Conservation (phyloP, 768 basidiomycete genomes). For the Stropharia rugosoannulata region DNA sequence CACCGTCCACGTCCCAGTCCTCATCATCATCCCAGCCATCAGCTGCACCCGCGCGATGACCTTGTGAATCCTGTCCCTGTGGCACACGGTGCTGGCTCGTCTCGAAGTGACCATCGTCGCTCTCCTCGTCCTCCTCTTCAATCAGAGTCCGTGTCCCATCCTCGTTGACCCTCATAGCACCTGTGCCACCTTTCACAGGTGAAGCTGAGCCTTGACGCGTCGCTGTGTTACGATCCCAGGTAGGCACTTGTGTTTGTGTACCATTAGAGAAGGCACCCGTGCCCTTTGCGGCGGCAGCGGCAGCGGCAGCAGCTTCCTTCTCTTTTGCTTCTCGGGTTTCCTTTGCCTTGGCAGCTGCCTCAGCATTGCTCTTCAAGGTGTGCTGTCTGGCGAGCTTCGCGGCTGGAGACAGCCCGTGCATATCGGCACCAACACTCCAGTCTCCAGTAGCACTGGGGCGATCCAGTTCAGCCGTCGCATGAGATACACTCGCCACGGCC, state of each 20-base stretch:
- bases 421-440: slow-evolving; percentile 55
- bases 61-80: slow-evolving; percentile 7
- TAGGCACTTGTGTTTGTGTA: slow-evolving; percentile 44
- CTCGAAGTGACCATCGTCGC: slow-evolving; percentile 50
- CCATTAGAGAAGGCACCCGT: slow-evolving; percentile 17
- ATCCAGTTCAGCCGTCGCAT: slow-evolving; percentile 84
- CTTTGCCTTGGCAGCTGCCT: slow-evolving; percentile 67
- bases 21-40: slow-evolving; percentile 83
- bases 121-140: slow-evolving; percentile 71
- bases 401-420: slow-evolving; percentile 85
- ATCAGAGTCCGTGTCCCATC: slow-evolving; percentile 65
- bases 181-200: slow-evolving; percentile 36
- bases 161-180: slow-evolving; percentile 49
- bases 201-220: slow-evolving; percentile 50
- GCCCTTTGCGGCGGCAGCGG: slow-evolving; percentile 25
- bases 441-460: slow-evolving; percentile 48
- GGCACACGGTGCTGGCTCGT: not conserved
- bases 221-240: slow-evolving; percentile 85
- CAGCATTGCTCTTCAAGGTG: slow-evolving; percentile 85
- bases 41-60: slow-evolving; percentile 16
- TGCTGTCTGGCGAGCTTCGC: slow-evolving; percentile 89
- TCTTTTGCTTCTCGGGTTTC: slow-evolving; percentile 48
- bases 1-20: slow-evolving; percentile 65
- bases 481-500: slow-evolving; percentile 71
- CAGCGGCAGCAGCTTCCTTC: slow-evolving; percentile 19